Evolutionary conservation across 768 basidiomycete genomes (phyloP).

Genomic region (Cytidiella melzeri): DNA sequence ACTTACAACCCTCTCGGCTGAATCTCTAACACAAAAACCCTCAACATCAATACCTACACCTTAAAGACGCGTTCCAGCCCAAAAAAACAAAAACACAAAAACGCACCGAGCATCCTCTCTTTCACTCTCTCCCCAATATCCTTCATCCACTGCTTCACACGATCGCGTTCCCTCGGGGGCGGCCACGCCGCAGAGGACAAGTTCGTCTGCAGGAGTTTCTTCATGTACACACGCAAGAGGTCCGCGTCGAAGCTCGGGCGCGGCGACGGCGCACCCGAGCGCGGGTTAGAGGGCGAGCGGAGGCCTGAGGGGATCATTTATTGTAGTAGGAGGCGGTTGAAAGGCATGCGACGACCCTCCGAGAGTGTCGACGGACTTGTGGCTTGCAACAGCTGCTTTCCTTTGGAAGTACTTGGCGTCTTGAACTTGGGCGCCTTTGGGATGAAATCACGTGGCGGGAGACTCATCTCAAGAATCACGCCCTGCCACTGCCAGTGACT

Average conservation of each 20-base stretch:
- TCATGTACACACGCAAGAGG: slow-evolving; percentile 71
- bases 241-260: slow-evolving; percentile 65
- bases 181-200: slow-evolving; percentile 64
- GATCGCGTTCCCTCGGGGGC: slow-evolving; percentile 61
- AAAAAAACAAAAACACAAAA: no score
- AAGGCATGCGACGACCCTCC: slow-evolving; percentile 15
- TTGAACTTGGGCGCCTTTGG: no score
- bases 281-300: slow-evolving; percentile 56
- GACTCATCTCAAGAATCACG: no score
- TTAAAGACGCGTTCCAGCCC: no score
- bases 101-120: slow-evolving; percentile 65
- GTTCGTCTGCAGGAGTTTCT: slow-evolving; percentile 68
- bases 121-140: slow-evolving; percentile 82
- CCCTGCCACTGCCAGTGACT: no score
- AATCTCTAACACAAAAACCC: slow-evolving; percentile 42
- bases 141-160: slow-evolving; percentile 70
- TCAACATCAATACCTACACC: slow-evolving; percentile 1
- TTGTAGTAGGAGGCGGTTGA: slow-evolving; percentile 2
- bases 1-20: slow-evolving; percentile 80
- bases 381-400: no score
- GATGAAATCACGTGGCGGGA: no score
- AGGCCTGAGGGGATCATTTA: slow-evolving; percentile 30
- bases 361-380: not conserved
- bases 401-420: no score
- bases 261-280: slow-evolving; percentile 53